phyloP scores from a whole-genome alignment of 176 grass and related monocot species.

The Triticum dicoccoides region DNA sequence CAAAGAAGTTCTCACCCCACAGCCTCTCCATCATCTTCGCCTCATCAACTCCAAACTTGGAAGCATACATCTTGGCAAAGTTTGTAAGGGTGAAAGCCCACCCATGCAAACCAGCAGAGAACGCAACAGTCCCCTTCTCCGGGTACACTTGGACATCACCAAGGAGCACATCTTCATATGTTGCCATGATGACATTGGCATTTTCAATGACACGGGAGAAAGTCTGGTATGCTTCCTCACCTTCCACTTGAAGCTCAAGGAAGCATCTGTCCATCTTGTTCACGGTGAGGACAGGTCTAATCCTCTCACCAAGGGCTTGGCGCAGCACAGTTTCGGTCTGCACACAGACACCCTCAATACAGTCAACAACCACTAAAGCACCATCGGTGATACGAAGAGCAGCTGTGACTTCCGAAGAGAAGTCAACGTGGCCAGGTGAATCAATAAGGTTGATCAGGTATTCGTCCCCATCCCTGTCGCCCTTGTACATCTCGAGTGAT shows the following conservation, averaged over 20 bases:
- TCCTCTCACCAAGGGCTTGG: conserved; percentile 80
- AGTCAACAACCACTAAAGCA: conserved; percentile 72
- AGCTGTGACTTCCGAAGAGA: conserved; percentile 70
- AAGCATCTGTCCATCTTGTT: conserved; percentile 90
- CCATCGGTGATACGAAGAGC: conserved; percentile 76
- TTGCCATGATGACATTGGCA: conserved; percentile 84
- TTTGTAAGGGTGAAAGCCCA: conserved; percentile 78
- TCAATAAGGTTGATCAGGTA: conserved; percentile 84
- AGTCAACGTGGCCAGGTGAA: conserved; percentile 73
- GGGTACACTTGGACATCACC: conserved; percentile 90
- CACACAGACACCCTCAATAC: conserved; percentile 81
- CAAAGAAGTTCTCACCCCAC: conserved; percentile 89
- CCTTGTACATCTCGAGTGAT: conserved; percentile 59
- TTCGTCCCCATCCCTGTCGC: conserved; percentile 46
- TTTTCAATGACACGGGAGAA: conserved; percentile 70
- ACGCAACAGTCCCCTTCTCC: conserved; percentile 77
- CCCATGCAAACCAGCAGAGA: conserved; percentile 69
- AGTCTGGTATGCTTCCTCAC: conserved; percentile 74
- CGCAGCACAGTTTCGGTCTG: conserved; percentile 77
- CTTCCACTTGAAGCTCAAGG: conserved; percentile 79
- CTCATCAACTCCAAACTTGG: conserved; percentile 86
- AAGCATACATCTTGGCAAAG: conserved; percentile 86
- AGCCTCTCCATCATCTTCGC: conserved; percentile 89
- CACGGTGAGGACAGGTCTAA: conserved; percentile 71
- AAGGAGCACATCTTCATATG: conserved; percentile 71